Conservation (phyloP, 768 basidiomycete genomes). For the Mycena floridula region DNA sequence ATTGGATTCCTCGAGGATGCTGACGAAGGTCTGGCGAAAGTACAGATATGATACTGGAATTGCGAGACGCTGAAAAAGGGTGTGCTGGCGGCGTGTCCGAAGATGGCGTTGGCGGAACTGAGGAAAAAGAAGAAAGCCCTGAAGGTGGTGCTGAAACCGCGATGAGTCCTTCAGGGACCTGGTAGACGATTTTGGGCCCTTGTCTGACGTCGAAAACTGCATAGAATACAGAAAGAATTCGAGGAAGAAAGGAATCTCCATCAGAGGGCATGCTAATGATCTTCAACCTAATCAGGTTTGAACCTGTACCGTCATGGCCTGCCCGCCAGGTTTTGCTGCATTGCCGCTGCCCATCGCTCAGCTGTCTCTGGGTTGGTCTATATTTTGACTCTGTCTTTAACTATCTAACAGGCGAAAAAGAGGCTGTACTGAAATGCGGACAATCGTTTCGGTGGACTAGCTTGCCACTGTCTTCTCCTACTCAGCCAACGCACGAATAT, state of each 20-base stretch:
- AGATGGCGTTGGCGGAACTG: slow-evolving; percentile 34
- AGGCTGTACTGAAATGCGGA: slow-evolving; percentile 76
- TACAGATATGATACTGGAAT: slow-evolving; percentile 47
- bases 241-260: slow-evolving; percentile 69
- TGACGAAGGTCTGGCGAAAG: slow-evolving; percentile 40
- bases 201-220: slow-evolving; percentile 82
- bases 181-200: slow-evolving; percentile 87
- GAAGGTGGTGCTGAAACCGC: slow-evolving; percentile 31
- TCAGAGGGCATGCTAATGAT: slow-evolving; percentile 41
- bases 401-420: too few relatives aligned
- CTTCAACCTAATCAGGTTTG: slow-evolving; percentile 20
- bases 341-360: slow-evolving; percentile 61
- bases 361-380: slow-evolving; percentile 68
- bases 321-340: slow-evolving; percentile 44
- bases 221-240: slow-evolving; percentile 88
- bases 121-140: slow-evolving; percentile 14
- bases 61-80: slow-evolving; percentile 30
- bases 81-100: slow-evolving; percentile 22
- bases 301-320: too few relatives aligned
- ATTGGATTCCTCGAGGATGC: slow-evolving; percentile 34
- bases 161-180: slow-evolving; percentile 91
- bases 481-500: slow-evolving; percentile 54
- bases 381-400: too few relatives aligned
- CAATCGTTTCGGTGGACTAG: slow-evolving; percentile 83
- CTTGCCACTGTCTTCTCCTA: slow-evolving; percentile 29